These are phyloP conservation scores for Leccinum incarnatum DNA, from an alignment of 768 basidiomycete species.

Conservation along the genomic window DNA sequence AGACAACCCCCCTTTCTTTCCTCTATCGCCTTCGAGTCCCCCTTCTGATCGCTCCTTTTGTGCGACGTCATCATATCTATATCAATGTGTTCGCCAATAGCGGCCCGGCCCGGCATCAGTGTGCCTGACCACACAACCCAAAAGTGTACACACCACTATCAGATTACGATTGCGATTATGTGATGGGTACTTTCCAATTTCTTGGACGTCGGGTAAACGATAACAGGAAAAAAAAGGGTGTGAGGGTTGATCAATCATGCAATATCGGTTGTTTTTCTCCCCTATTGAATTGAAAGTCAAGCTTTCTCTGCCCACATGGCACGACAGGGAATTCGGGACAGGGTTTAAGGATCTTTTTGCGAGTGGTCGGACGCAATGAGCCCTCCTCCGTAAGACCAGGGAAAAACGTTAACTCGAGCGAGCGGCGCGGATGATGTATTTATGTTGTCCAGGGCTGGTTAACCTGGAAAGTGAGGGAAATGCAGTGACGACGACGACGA, in stretches of 20 bases:
- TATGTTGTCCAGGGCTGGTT: background rate
- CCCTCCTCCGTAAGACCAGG: background rate
- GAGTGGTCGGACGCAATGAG: background rate
- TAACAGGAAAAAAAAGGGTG: background rate
- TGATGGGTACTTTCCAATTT: background rate
- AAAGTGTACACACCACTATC: conserved; percentile 1
- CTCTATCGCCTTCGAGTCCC: background rate
- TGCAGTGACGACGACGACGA: background rate
- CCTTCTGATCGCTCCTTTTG: background rate
- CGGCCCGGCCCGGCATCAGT: conserved; percentile 7
- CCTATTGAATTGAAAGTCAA: background rate
- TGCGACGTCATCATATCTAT: background rate
- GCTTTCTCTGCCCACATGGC: background rate
- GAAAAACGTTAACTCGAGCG: background rate
- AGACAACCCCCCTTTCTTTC: background rate
- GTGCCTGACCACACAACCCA: conserved; percentile 14
- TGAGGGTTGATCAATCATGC: background rate
- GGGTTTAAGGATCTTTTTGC: background rate
- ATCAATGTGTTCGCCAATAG: background rate
- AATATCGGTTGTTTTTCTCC: background rate
- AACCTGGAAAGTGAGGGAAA: background rate
- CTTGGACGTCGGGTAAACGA: conserved; percentile 6
- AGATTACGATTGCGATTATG: conserved; percentile 4
- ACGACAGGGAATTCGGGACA: background rate
- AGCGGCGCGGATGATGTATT: too few relatives aligned